These are phyloP conservation scores for Edaphochlamys debaryana DNA, from an alignment of 139 green algal species.

Conservation along the genomic window DNA sequence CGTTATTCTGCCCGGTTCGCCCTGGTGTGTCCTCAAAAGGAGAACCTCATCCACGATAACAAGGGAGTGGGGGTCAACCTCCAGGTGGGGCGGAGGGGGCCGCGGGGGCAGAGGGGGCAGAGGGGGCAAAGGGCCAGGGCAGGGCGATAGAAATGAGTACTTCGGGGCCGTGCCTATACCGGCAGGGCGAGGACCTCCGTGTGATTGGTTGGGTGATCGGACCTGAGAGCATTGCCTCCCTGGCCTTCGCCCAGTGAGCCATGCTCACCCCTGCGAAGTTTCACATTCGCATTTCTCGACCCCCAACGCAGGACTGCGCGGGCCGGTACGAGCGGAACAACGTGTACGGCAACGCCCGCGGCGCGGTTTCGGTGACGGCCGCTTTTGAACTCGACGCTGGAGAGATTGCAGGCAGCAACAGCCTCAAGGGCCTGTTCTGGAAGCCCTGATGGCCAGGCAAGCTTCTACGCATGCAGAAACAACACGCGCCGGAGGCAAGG, in stretches of 20 bases:
- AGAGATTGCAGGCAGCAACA: slow-evolving; percentile 12
- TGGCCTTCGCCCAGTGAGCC: background rate
- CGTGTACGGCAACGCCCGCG: slow-evolving; percentile 25
- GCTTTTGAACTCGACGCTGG: slow-evolving; percentile 20
- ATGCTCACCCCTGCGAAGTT: background rate
- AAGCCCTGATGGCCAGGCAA: background rate
- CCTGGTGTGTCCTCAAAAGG: background rate
- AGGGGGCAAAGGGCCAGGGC: no score
- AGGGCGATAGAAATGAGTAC: no score
- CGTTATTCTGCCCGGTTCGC: no score
- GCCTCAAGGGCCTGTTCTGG: slow-evolving; percentile 13
- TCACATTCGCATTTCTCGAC: background rate
- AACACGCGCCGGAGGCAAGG: no score
- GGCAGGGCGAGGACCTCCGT: background rate
- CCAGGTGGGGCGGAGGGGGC: background rate
- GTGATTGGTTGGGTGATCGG: background rate
- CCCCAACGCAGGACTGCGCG: slow-evolving; percentile 16
- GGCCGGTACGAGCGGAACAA: slow-evolving; percentile 23
- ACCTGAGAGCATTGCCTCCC: no score
- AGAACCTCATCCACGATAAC: slow-evolving; percentile 32
- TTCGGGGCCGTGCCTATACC: no score
- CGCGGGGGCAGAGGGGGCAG: background rate
- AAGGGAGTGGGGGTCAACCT: slow-evolving; percentile 8
- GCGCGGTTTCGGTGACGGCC: slow-evolving; percentile 1
- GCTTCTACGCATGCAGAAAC: no score